These are phyloP conservation scores for Macadamia tetraphylla DNA, from an alignment of 164 flowering plant species.

Conservation along the genomic window DNA sequence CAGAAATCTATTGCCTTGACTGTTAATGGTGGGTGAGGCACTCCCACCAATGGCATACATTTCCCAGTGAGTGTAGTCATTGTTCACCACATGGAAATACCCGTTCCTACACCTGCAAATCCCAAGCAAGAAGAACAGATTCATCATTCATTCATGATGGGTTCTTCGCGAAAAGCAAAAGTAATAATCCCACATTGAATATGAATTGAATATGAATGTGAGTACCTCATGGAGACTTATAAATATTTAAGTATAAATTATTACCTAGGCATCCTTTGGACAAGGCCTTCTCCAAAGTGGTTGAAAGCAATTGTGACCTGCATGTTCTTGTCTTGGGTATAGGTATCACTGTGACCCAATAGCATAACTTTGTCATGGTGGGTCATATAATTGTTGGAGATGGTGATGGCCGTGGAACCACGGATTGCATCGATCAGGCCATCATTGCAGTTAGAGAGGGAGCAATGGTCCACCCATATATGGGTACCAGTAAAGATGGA, in stretches of 20 bases:
- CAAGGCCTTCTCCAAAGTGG: conserved; percentile 78
- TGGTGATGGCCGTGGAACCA: conserved; percentile 72
- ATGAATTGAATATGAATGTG: no score
- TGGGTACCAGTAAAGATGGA: conserved; percentile 65
- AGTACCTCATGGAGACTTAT: no score
- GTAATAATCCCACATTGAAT: no score
- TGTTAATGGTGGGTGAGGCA: conserved; percentile 71
- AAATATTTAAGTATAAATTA: not conserved
- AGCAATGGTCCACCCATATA: conserved; percentile 75
- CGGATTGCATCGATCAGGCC: conserved; percentile 70
- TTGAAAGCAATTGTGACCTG: conserved; percentile 77
- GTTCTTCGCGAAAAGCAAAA: not conserved
- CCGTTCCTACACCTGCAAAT: conserved; percentile 68
- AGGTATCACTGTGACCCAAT: conserved; percentile 62
- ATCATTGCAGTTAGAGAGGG: conserved; percentile 57
- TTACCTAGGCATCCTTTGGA: conserved; percentile 81
- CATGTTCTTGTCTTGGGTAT: conserved; percentile 56
- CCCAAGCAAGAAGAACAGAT: not conserved
- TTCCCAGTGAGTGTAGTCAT: conserved; percentile 78
- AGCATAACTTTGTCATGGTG: conserved; percentile 82
- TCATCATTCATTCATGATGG: no score
- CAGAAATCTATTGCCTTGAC: conserved; percentile 78
- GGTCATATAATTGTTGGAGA: conserved; percentile 70
- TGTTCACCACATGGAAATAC: conserved; percentile 79
- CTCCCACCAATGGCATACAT: conserved; percentile 93